A percentile compares a stretch with the other conserved stretches of the same genome.
Evolutionary conservation across 2,329 filamentous ascomycete genomes (phyloP).

Genomic region (Aspergillus fumigatiaffinis): DNA sequence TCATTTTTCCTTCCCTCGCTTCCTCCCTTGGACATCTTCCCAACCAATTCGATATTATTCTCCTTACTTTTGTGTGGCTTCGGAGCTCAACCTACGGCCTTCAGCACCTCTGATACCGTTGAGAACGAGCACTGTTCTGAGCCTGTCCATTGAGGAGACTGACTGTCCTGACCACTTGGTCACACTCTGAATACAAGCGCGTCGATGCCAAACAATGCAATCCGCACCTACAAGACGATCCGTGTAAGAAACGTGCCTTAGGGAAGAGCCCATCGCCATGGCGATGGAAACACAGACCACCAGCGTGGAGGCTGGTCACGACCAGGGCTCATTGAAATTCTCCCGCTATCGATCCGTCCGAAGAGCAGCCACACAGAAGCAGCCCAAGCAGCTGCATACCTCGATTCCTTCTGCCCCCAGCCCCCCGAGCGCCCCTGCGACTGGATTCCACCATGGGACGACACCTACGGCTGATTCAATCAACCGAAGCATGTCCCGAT

Average conservation of each 20-base stretch:
- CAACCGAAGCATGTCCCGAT: constrained; percentile 33
- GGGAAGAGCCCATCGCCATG: constrained; percentile 4
- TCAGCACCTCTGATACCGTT: not conserved
- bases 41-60: not conserved
- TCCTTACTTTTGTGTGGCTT: not conserved
- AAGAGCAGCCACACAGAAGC: constrained; percentile 37
- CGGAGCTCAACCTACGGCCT: not conserved
- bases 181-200: not conserved
- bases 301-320: constrained; percentile 9
- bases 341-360: constrained; percentile 58
- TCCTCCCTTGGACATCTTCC: not conserved
- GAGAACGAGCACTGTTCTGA: not conserved
- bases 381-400: constrained; percentile 23
- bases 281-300: constrained; percentile 20
- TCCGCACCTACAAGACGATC: not conserved
- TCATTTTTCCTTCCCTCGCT: not conserved
- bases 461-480: constrained; percentile 14
- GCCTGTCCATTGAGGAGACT: not conserved
- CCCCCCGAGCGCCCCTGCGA: constrained; percentile 14
- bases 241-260: not conserved
- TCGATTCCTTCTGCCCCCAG: constrained; percentile 10
- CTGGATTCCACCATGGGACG: constrained; percentile 6
- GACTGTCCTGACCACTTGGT: not conserved
- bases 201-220: not conserved
- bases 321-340: constrained; percentile 41